Percentiles rank a stretch among this genome's conserved stretches.
Conservation (phyloP, 441 rosid genomes). For the Erodium trifolium region DNA sequence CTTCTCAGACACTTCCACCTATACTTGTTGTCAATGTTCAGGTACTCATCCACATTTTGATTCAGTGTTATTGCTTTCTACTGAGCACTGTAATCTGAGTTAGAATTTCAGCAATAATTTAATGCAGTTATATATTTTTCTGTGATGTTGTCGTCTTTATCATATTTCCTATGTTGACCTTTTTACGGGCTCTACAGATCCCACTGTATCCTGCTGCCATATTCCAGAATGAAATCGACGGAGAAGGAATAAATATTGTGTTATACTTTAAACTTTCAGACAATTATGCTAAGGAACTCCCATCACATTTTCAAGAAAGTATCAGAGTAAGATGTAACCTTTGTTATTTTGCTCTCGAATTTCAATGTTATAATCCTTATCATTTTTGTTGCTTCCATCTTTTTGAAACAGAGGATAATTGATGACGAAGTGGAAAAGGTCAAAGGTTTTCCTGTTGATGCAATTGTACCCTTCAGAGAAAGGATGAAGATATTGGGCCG, state of each 20-base stretch:
- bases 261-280: constrained; percentile 79
- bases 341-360: constrained; percentile 8
- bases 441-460: constrained; percentile 65
- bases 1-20: constrained; percentile 52
- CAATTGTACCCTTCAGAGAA: constrained; percentile 56
- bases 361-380: neutral
- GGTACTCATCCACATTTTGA: constrained; percentile 27
- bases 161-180: constrained; percentile 6
- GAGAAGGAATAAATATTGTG: constrained; percentile 79
- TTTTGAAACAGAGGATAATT: constrained; percentile 47
- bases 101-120: neutral
- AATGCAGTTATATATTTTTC: neutral
- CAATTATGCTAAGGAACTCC: constrained; percentile 52
- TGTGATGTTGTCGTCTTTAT: neutral
- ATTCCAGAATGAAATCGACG: constrained; percentile 72
- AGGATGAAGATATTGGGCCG: constrained; percentile 88
- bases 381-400: constrained; percentile 7
- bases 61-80: too few species aligned
- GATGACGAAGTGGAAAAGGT: constrained; percentile 78
- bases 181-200: constrained; percentile 35
- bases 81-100: neutral
- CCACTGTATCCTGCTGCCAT: constrained; percentile 66
- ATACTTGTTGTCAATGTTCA: constrained; percentile 85
- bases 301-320: constrained; percentile 63
- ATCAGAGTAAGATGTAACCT: constrained; percentile 40